Percentiles rank a stretch among this genome's conserved stretches.
Conservation (phyloP, 345 rosid species). For the Syzygium aqueum region DNA sequence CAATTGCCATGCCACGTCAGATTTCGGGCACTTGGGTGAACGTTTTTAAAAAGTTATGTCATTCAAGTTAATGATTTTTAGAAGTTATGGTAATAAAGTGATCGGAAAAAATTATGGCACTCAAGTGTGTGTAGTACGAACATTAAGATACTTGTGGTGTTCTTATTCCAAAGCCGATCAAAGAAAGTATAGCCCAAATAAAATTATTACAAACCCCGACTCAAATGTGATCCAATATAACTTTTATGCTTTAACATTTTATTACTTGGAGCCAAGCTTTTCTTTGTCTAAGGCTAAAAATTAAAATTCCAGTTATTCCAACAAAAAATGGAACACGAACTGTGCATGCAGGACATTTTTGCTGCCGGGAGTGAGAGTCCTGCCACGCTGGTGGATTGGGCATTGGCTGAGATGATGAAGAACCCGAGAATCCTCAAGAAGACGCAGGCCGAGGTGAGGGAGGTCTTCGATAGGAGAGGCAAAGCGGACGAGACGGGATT, state of each 20-base stretch:
- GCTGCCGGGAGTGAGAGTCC: conserved; percentile 15
- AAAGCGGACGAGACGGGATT: background rate
- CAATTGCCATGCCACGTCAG: no score
- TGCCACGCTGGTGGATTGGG: conserved; percentile 11
- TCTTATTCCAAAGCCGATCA: background rate
- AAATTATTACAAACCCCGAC: background rate
- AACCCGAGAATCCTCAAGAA: conserved; percentile 5
- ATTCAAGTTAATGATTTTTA: no score
- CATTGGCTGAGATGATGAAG: conserved; percentile 11
- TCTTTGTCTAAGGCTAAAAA: background rate
- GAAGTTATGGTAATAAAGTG: no score
- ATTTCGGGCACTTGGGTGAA: no score
- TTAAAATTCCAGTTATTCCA: background rate
- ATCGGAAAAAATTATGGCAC: no score
- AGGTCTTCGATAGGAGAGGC: conserved; percentile 2
- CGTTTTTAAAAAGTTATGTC: no score
- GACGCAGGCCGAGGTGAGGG: conserved; percentile 22
- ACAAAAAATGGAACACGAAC: background rate
- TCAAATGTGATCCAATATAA: background rate
- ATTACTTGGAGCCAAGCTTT: background rate
- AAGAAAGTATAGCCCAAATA: background rate
- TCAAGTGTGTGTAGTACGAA: no score
- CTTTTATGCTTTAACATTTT: background rate
- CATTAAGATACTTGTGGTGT: no score
- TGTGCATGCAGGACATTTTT: conserved; percentile 7